phyloP scores from a whole-genome alignment of 192 early-diverging fungal species.

The Hyaloraphidium curvatum region DNA sequence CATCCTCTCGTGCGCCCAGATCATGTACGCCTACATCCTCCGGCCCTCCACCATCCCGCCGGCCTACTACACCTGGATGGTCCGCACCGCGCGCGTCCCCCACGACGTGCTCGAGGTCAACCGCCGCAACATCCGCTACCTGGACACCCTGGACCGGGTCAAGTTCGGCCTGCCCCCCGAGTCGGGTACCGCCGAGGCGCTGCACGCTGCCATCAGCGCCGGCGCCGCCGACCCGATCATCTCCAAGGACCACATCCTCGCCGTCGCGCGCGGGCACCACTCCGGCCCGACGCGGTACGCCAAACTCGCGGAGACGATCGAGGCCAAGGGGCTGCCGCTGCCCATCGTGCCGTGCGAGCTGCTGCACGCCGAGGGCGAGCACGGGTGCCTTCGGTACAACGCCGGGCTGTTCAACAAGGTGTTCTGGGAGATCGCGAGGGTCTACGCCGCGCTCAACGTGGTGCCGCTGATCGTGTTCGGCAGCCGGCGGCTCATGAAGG shows the following conservation, averaged over 20 bases:
- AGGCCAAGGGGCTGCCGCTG: background rate
- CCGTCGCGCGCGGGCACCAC: no score
- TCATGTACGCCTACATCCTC: constrained; percentile 4
- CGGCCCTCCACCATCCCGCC: background rate
- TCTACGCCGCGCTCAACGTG: background rate
- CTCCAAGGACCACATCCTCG: background rate
- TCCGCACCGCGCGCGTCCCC: background rate
- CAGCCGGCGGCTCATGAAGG: background rate
- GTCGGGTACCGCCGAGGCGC: no score
- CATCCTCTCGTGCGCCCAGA: background rate
- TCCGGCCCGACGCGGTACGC: background rate
- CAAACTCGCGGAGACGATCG: background rate
- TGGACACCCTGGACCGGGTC: background rate
- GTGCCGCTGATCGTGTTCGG: background rate
- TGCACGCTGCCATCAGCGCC: no score
- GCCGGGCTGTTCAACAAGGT: background rate
- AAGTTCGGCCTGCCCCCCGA: background rate
- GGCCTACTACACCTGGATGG: constrained; percentile 1
- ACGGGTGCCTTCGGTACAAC: background rate
- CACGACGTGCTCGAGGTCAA: background rate
- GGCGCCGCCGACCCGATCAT: background rate
- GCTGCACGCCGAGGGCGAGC: background rate
- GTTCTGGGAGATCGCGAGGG: background rate
- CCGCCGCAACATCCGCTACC: no score
- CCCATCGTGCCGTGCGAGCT: constrained; percentile 2